phyloP scores from a whole-genome alignment of 2,329 filamentous ascomycete species.

The Aphanoascus verrucosus region DNA sequence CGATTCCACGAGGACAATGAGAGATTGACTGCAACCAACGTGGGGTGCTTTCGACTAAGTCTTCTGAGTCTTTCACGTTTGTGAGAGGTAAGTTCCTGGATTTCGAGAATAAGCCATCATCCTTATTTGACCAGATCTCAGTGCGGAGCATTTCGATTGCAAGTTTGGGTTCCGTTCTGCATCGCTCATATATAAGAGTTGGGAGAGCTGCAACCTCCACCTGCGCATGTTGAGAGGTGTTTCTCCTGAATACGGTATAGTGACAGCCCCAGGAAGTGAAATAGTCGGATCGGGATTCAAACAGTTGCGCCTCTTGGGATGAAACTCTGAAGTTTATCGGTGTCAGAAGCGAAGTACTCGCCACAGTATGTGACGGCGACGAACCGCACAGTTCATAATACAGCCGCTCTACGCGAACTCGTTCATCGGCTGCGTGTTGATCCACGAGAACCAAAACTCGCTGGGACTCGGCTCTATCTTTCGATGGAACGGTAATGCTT shows the following conservation, averaged over 20 bases:
- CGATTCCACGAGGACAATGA: slow-evolving; percentile 60
- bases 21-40: slow-evolving; percentile 54
- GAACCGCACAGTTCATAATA: slow-evolving; percentile 46
- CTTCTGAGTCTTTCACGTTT: neutral
- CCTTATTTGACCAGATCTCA: slow-evolving; percentile 59
- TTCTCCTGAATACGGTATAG: slow-evolving; percentile 35
- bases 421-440: slow-evolving; percentile 90
- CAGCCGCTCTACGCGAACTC: slow-evolving; percentile 65
- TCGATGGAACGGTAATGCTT: slow-evolving; percentile 27
- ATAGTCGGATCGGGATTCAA: slow-evolving; percentile 44
- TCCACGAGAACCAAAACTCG: slow-evolving; percentile 63
- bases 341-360: slow-evolving; percentile 33
- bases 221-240: slow-evolving; percentile 10
- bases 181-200: slow-evolving; percentile 62
- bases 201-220: slow-evolving; percentile 54
- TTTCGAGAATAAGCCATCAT: slow-evolving; percentile 25
- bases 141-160: slow-evolving; percentile 62
- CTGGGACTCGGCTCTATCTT: slow-evolving; percentile 7
- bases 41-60: neutral
- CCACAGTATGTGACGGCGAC: slow-evolving; percentile 12
- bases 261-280: slow-evolving; percentile 71
- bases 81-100: neutral
- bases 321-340: slow-evolving; percentile 57
- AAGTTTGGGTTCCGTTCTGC: slow-evolving; percentile 58
- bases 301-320: slow-evolving; percentile 47